phyloP scores from a whole-genome alignment of 768 basidiomycete species.

The Podaxis mareebaensis region DNA sequence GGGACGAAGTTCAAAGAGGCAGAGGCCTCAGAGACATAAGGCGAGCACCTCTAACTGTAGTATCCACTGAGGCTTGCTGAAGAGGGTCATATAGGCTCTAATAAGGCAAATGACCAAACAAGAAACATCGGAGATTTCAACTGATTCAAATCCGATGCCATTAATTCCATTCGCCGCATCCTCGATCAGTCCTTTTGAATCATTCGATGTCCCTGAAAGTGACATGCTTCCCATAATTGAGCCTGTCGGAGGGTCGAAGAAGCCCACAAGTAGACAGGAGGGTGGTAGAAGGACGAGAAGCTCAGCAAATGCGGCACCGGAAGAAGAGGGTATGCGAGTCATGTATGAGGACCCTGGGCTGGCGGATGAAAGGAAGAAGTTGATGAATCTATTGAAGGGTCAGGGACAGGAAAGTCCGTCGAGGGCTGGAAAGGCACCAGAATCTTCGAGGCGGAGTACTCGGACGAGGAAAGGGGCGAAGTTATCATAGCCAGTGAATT shows the following conservation, averaged over 20 bases:
- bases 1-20: conserved; percentile 28
- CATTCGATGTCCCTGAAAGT: conserved; percentile 22
- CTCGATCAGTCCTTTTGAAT: conserved; percentile 27
- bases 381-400: conserved; percentile 53
- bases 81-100: conserved; percentile 28
- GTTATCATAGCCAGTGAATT: conserved; percentile 24
- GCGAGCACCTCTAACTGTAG: conserved; percentile 19
- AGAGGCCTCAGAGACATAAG: conserved; percentile 38
- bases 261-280: conserved; percentile 16
- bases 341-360: conserved; percentile 71
- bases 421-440: conserved; percentile 7
- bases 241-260: not conserved
- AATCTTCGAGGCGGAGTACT: conserved; percentile 11
- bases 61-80: not conserved
- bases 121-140: conserved; percentile 22
- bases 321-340: conserved; percentile 52
- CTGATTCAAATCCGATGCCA: not conserved
- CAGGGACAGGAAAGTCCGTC: conserved; percentile 18
- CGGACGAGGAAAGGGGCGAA: conserved; percentile 24
- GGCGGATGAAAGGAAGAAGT: conserved; percentile 53
- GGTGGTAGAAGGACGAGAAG: conserved; percentile 23
- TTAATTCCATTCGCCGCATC: conserved; percentile 19
- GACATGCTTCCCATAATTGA: conserved; percentile 9
- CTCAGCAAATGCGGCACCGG: conserved; percentile 9
- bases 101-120: conserved; percentile 38